phyloP scores from a whole-genome alignment of 805 yeast species.

The Starmerella bombicola region DNA sequence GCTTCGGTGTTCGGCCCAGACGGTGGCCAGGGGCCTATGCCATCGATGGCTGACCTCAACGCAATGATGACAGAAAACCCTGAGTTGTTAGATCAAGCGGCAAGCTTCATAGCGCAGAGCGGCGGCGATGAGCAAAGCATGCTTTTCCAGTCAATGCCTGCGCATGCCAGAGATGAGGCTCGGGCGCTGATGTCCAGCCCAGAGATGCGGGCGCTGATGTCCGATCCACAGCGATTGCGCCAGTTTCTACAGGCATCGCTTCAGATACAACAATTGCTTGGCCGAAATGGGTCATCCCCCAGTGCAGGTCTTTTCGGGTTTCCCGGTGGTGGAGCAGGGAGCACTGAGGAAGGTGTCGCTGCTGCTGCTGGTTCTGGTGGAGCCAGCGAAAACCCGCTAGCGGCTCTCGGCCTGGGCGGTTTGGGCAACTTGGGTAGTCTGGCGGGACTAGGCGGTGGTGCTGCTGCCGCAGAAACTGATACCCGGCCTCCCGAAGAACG shows the following conservation, averaged over 20 bases:
- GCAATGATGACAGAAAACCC: slow-evolving; percentile 68
- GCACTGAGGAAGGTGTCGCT: slow-evolving; percentile 11
- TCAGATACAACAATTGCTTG: slow-evolving; percentile 35
- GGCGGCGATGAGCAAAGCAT: slow-evolving; percentile 51
- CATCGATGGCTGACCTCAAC: slow-evolving; percentile 63
- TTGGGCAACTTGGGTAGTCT: not conserved
- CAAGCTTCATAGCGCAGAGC: slow-evolving; percentile 13
- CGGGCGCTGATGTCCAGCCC: slow-evolving; percentile 78
- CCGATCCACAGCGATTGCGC: slow-evolving; percentile 78
- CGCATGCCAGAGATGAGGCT: slow-evolving; percentile 64
- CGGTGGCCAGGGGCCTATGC: slow-evolving; percentile 73
- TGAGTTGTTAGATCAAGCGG: slow-evolving; percentile 58
- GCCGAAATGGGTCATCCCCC: slow-evolving; percentile 24
- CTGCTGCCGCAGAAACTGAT: slow-evolving; percentile 31
- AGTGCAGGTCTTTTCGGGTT: slow-evolving; percentile 10
- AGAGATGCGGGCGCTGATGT: slow-evolving; percentile 60
- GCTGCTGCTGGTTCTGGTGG: slow-evolving; percentile 10
- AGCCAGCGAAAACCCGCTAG: slow-evolving; percentile 2
- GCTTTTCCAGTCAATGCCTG: slow-evolving; percentile 77
- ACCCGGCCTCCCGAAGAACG: slow-evolving; percentile 70
- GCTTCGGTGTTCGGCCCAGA: slow-evolving; percentile 88
- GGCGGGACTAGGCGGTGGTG: slow-evolving; percentile 18
- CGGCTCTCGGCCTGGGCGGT: slow-evolving; percentile 23
- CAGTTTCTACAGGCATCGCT: slow-evolving; percentile 55
- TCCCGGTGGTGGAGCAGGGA: slow-evolving; percentile 5